A percentile compares a stretch with the other conserved stretches of the same genome.
Evolutionary conservation across 345 rosid species (phyloP).

Genomic region (Eucalyptus coolabah): DNA sequence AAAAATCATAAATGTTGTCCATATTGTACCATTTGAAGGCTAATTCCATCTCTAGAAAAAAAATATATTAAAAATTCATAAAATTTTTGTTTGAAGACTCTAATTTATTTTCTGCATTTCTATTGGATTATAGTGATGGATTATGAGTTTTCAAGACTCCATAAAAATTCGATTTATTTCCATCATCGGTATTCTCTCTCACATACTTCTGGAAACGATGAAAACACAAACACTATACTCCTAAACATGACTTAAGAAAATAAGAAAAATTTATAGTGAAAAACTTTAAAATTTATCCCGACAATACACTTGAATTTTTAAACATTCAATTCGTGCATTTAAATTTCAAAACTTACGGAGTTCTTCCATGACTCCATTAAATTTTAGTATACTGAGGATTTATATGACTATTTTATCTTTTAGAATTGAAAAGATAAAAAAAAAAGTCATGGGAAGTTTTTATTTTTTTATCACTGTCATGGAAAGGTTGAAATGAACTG

Average conservation of each 20-base stretch:
- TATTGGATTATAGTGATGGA: fast-evolving
- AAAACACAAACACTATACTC: neutral
- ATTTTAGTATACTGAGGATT: neutral
- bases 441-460: neutral
- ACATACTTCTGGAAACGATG: neutral
- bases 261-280: neutral
- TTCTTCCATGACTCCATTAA: neutral
- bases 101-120: neutral
- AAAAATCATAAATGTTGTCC: no score
- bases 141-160: neutral
- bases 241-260: neutral
- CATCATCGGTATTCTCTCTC: neutral
- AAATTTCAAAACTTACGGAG: neutral
- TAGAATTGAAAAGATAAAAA: neutral
- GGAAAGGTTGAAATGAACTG: neutral
- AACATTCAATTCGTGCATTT: neutral
- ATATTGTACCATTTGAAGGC: neutral
- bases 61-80: neutral
- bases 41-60: neutral
- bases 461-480: no score
- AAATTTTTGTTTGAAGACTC: neutral
- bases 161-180: neutral
- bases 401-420: neutral
- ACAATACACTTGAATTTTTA: neutral
- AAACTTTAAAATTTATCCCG: neutral